These are phyloP conservation scores for Durusdinium trenchii DNA, from an alignment of 73 alveolate species.

Conservation along the genomic window DNA sequence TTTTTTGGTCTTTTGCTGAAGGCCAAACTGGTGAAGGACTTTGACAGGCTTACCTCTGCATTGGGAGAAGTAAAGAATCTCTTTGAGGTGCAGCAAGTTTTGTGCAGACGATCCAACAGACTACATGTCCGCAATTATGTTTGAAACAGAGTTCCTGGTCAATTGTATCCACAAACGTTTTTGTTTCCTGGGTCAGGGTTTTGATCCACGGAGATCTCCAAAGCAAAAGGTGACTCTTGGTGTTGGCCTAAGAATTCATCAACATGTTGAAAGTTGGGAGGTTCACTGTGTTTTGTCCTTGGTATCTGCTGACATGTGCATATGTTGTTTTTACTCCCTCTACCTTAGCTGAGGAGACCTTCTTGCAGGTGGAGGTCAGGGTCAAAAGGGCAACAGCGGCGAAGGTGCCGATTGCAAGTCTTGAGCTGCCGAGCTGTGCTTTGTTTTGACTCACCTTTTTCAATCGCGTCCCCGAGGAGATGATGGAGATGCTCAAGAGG, in stretches of 20 bases:
- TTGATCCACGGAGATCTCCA: constrained; percentile 81
- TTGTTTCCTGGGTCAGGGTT: constrained; percentile 27
- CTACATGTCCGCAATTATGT: too few relatives aligned
- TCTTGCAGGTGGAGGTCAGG: constrained; percentile 64
- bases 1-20: not conserved
- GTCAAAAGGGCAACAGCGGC: constrained; percentile 34
- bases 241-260: not conserved
- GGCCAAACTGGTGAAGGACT: constrained; percentile 79
- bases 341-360: constrained; percentile 15
- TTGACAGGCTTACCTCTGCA: constrained; percentile 80
- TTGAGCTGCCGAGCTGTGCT: not conserved
- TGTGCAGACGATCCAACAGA: too few relatives aligned
- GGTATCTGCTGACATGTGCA: not conserved
- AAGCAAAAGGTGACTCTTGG: constrained; percentile 65
- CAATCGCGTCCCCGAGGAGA: not conserved
- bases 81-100: constrained; percentile 70
- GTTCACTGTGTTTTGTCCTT: not conserved
- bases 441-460: not conserved
- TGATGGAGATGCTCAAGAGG: constrained; percentile 77
- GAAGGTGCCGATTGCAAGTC: not conserved
- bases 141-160: too few relatives aligned
- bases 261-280: not conserved
- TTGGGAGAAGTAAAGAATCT: constrained; percentile 79
- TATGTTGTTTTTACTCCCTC: too few relatives aligned
- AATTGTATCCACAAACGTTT: not conserved